Base-by-base conservation (phyloP, 2,329 filamentous ascomycete genomes). In the Escovopsis sp. region DNA sequence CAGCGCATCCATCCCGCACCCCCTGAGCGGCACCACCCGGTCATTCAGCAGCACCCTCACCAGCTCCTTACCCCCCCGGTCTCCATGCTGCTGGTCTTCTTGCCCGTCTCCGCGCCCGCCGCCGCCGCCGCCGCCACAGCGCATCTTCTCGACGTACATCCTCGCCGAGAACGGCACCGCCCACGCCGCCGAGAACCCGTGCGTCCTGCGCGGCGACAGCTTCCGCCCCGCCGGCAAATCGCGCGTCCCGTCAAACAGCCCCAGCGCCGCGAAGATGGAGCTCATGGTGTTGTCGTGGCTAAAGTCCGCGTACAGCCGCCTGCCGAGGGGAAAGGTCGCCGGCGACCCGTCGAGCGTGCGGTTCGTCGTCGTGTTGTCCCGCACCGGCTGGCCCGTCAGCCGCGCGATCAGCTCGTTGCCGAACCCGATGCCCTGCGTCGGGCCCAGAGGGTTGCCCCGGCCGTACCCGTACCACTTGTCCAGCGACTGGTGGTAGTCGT, bases 231-330 rank as follows among this genome's bases (percentile, higher is more conserved):
- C 70, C 2, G 71, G 67, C 20, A 81, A 62, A 10, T 70, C 64
- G 12, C 56, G 53, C 0, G 76, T 84, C 35, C 60, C 62, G 50
- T 87, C 83, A 62, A 86, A 94, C 24, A 94, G 63, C 0, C 86
- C 84, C 48, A 95, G 56, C 0, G 86, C 85, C 5, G 76, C 77
- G 55, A 83, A 83, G 7, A 93, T 76, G 7, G 73, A 72, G 27
- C 74, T 76, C 77, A 95, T 86, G 55, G 82, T 79, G 58, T 93
- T 94, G 61, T 95, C 88, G 60, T 95, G 88, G 47, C 79, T 84
- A 56, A 95, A 94, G 60, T 95, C 88, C 0, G 85, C 87, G 54
- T 93, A 95, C 1, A 94, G 62, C 10, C 63, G 63, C 35, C 65
- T 61, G 46, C 72, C 69, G 0, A 94, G 64, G 0, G 88, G 87